Evolutionary conservation across 768 basidiomycete genomes (phyloP).

Genomic region (Gelatoporia subvermispora): DNA sequence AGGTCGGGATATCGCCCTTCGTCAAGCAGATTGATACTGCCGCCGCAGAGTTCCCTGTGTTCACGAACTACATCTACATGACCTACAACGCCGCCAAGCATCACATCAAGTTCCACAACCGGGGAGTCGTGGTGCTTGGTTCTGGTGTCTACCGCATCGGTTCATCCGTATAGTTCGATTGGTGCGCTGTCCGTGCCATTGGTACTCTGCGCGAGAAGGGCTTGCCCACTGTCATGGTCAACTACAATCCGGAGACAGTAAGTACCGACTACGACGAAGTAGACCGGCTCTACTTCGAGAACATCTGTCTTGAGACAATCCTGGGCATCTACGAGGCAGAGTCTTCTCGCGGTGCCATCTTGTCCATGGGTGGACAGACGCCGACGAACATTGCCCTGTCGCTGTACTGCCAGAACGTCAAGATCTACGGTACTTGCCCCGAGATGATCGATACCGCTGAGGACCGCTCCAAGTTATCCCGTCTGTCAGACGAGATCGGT

Average conservation of each 20-base stretch:
- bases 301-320: conserved; percentile 93
- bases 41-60: conserved; percentile 97
- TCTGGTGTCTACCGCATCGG: conserved; percentile 99
- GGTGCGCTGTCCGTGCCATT: conserved; percentile 98
- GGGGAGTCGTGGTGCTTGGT: conserved; percentile 94
- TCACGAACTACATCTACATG: conserved; percentile 98
- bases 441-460: conserved; percentile 99
- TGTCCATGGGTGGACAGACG: conserved; percentile 98
- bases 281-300: conserved; percentile 97
- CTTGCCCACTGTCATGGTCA: conserved; percentile 95
- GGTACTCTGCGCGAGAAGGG: conserved; percentile 94
- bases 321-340: conserved; percentile 96
- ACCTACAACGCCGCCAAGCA: conserved; percentile 97
- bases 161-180: conserved; percentile 98
- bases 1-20: conserved; percentile 79
- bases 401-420: conserved; percentile 91
- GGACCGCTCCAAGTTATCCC: conserved; percentile 99
- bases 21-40: conserved; percentile 99
- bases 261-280: conserved; percentile 99
- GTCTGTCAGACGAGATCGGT: conserved; percentile 93
- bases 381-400: conserved; percentile 98
- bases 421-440: conserved; percentile 96
- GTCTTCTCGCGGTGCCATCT: conserved; percentile 82
- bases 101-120: conserved; percentile 83
- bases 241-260: conserved; percentile 99